A percentile compares a stretch with the other conserved stretches of the same genome.
These are phyloP conservation scores for Metschnikowia shivogae DNA, from an alignment of 805 yeast species.

Conservation along the genomic window DNA sequence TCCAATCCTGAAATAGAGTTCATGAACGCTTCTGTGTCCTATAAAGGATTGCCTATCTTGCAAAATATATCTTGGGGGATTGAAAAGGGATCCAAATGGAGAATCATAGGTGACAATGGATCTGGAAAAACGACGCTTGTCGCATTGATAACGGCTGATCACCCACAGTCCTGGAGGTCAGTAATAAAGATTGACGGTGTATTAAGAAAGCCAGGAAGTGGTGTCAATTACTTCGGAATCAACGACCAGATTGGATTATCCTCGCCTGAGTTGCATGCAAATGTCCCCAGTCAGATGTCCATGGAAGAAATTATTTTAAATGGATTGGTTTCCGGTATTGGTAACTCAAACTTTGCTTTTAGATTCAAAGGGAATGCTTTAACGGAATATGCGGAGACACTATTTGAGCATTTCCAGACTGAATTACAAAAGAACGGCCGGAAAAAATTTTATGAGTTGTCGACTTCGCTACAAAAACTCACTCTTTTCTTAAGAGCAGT, in stretches of 20 bases:
- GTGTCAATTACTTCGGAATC: slow-evolving; percentile 69
- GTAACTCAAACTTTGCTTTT: slow-evolving; percentile 49
- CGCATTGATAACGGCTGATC: slow-evolving; percentile 85
- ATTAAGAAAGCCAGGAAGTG: slow-evolving; percentile 67
- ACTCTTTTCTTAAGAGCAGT: slow-evolving; percentile 73
- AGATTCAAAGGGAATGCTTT: slow-evolving; percentile 30
- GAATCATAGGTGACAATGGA: slow-evolving; percentile 85
- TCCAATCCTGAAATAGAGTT: slow-evolving; percentile 39
- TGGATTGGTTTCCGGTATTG: slow-evolving; percentile 60
- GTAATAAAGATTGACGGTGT: slow-evolving; percentile 60
- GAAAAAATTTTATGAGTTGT: slow-evolving; percentile 47
- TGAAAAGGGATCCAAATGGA: slow-evolving; percentile 76
- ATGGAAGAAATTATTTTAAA: slow-evolving; percentile 60
- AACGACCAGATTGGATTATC: slow-evolving; percentile 79
- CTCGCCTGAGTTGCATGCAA: slow-evolving; percentile 88
- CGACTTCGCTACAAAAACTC: slow-evolving; percentile 73
- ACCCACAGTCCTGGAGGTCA: slow-evolving; percentile 92
- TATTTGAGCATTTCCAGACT: slow-evolving; percentile 22
- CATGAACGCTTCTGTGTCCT: slow-evolving; percentile 58
- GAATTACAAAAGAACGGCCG: slow-evolving; percentile 36
- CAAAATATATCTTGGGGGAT: slow-evolving; percentile 63
- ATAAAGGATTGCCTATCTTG: slow-evolving; percentile 59
- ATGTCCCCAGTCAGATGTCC: slow-evolving; percentile 59
- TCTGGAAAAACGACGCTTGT: slow-evolving; percentile 89
- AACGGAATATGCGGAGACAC: slow-evolving; percentile 14